phyloP scores from a whole-genome alignment of 306 rosid genomes.

The Ochetophila trinervis region DNA sequence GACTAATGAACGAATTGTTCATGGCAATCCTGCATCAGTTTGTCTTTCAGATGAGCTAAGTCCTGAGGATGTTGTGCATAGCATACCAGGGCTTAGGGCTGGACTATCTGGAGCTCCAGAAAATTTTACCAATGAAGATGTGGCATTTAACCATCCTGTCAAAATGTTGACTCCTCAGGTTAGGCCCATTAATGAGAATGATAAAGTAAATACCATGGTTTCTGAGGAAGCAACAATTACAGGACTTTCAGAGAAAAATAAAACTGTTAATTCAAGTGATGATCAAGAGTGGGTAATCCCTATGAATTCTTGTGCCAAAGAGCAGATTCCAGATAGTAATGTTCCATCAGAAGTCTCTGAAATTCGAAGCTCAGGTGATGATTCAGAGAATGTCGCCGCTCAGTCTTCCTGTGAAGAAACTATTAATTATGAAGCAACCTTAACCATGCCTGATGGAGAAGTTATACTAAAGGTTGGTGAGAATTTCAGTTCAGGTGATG shows the following conservation, averaged over 20 bases:
- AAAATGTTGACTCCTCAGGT: conserved; percentile 19
- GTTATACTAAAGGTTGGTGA: conserved; percentile 7
- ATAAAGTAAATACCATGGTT: conserved; percentile 17
- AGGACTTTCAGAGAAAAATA: conserved; percentile 14
- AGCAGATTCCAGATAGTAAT: conserved; percentile 22
- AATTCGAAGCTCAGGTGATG: conserved; percentile 17
- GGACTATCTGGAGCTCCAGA: conserved; percentile 26
- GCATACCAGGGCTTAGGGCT: conserved; percentile 20
- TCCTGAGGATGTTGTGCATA: conserved; percentile 18
- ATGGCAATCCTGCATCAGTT: conserved; percentile 28
- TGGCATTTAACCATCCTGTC: conserved; percentile 16
- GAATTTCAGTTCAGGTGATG: conserved; percentile 13
- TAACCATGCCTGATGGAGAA: conserved; percentile 28
- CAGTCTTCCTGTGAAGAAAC: conserved; percentile 19
- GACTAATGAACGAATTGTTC: conserved; percentile 25
- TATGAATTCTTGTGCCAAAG: conserved; percentile 24
- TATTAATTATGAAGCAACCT: conserved; percentile 18
- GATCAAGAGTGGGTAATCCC: conserved; percentile 26
- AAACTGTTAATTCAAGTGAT: conserved; percentile 30
- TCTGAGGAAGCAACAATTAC: conserved; percentile 21
- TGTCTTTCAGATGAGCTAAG: conserved; percentile 22
- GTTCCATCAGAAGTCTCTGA: conserved; percentile 19
- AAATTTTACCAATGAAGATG: conserved; percentile 24
- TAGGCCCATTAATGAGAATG: conserved; percentile 19
- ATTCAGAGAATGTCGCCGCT: conserved; percentile 8